Percentiles rank a stretch among this genome's conserved stretches.
Evolutionary conservation across 2,329 filamentous ascomycete species (phyloP).

Genomic region (Fusarium zealandicum): DNA sequence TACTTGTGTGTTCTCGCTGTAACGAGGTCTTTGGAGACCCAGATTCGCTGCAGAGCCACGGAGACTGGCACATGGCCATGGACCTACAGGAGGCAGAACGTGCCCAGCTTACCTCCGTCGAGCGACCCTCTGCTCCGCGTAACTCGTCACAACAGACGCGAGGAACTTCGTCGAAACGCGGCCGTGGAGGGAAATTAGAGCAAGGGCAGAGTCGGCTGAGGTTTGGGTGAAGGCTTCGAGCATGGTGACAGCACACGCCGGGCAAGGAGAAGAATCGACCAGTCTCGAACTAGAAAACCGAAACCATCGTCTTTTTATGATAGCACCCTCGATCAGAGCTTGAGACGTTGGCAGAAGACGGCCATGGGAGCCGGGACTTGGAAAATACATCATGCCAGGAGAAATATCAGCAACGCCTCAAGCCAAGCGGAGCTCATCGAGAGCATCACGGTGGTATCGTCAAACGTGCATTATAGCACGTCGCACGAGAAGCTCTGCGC

Average conservation of each 20-base stretch:
- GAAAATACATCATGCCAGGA: neutral
- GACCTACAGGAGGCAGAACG: constrained; percentile 75
- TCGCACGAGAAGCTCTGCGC: constrained; percentile 6
- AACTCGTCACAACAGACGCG: constrained; percentile 42
- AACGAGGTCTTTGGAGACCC: constrained; percentile 63
- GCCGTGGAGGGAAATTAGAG: constrained; percentile 53
- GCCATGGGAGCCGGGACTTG: neutral
- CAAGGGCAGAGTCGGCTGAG: constrained; percentile 67
- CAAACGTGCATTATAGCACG: neutral
- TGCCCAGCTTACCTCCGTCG: constrained; percentile 56
- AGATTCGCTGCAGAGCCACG: constrained; percentile 74
- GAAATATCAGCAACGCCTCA: neutral
- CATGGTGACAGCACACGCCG: constrained; percentile 1
- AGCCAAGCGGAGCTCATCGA: neutral
- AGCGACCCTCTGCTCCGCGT: constrained; percentile 44
- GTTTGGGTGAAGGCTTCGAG: constrained; percentile 57
- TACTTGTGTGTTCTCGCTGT: constrained; percentile 69
- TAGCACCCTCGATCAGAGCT: neutral
- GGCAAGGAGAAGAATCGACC: neutral
- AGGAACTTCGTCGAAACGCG: constrained; percentile 52
- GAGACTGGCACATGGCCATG: constrained; percentile 94
- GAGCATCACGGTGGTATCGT: neutral
- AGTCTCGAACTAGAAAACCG: neutral
- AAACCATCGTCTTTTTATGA: neutral
- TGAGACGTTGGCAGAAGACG: constrained; percentile 4